Evolutionary conservation across 2,329 filamentous ascomycete genomes (phyloP).

Genomic region (Aspergillus sojae): DNA sequence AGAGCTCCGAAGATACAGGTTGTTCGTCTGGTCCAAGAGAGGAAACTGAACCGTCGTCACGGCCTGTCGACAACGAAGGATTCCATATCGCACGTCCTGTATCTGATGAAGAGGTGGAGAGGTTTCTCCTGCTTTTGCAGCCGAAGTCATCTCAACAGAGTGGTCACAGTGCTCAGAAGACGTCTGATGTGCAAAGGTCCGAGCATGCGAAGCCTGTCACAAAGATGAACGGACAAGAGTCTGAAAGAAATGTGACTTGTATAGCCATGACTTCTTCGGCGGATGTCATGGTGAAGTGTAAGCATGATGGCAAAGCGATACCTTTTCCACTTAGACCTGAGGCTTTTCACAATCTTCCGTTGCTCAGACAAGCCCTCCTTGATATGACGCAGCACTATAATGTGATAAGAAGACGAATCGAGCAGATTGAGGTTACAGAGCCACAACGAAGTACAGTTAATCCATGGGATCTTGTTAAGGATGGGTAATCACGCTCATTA

Average conservation of each 20-base stretch:
- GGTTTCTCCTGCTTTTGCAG: not conserved
- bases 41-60: not conserved
- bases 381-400: conserved; percentile 3
- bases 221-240: not conserved
- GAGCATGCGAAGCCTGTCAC: not conserved
- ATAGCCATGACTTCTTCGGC: not conserved
- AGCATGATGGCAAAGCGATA: conserved; percentile 9
- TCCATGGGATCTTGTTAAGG: conserved; percentile 1
- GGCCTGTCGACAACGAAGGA: not conserved
- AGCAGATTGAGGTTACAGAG: not conserved
- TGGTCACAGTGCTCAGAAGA: not conserved
- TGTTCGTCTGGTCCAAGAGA: not conserved
- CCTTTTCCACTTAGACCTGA: conserved; percentile 15
- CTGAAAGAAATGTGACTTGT: not conserved
- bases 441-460: not conserved
- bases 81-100: not conserved
- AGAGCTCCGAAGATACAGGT: not conserved
- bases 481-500: not conserved
- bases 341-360: conserved; percentile 7
- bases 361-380: conserved; percentile 6
- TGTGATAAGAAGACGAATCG: not conserved
- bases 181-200: not conserved
- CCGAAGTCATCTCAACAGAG: not conserved
- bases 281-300: not conserved
- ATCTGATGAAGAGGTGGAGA: not conserved